Evolutionary conservation across 805 yeast species (phyloP).

Genomic region (Komagataella populi): DNA sequence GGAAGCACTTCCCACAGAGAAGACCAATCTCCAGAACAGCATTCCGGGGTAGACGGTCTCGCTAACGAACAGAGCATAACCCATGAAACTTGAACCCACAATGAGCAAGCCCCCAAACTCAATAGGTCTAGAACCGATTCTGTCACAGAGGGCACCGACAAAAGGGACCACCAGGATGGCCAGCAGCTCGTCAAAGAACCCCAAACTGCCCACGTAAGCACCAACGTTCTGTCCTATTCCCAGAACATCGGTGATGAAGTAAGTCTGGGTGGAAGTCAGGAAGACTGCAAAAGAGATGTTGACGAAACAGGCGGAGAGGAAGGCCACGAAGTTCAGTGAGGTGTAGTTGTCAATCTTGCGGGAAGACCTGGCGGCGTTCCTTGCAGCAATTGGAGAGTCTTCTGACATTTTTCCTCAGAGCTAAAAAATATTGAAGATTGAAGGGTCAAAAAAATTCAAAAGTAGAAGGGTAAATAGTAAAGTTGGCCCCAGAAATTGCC

Average conservation of each 20-base stretch:
- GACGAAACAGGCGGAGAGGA: conserved; percentile 10
- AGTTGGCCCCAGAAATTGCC: background rate
- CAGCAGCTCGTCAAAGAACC: conserved; percentile 46
- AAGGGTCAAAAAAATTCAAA: background rate
- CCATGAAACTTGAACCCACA: conserved; percentile 29
- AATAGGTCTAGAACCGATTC: conserved; percentile 44
- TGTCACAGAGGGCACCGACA: conserved; percentile 50
- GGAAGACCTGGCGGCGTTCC: background rate
- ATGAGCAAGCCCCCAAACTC: conserved; percentile 33
- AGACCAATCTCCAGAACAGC: conserved; percentile 35
- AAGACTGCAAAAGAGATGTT: conserved; percentile 15
- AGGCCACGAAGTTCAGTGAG: conserved; percentile 12
- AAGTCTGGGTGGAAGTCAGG: conserved; percentile 16
- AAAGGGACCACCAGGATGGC: conserved; percentile 42
- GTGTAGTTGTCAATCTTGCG: conserved; percentile 10
- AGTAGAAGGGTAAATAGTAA: background rate
- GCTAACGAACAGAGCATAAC: conserved; percentile 31
- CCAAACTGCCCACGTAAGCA: conserved; percentile 31
- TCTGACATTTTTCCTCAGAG: background rate
- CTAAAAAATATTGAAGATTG: background rate
- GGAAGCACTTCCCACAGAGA: conserved; percentile 46
- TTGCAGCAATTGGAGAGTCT: background rate
- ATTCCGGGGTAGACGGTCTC: conserved; percentile 32
- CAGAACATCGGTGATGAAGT: conserved; percentile 18
- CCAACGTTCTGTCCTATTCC: conserved; percentile 20